A percentile compares a stretch with the other conserved stretches of the same genome.
Evolutionary conservation across 2,329 filamentous ascomycete species (phyloP).

Genomic region (Didymella pinodella): DNA sequence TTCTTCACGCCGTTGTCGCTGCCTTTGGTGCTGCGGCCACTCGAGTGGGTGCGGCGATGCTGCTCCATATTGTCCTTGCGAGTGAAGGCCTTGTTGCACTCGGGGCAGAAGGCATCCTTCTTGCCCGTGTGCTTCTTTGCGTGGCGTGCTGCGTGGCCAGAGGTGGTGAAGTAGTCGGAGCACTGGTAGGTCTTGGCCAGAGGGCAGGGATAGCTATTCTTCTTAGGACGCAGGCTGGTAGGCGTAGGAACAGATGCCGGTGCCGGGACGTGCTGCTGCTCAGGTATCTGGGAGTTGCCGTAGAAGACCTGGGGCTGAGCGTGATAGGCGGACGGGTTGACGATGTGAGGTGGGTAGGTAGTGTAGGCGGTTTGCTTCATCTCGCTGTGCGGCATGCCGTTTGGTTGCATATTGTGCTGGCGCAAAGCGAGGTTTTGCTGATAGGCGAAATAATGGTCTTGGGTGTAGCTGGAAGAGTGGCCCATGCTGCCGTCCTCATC

Average conservation of each 20-base stretch:
- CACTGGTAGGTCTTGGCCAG: slow-evolving; percentile 75
- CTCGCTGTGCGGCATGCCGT: slow-evolving; percentile 14
- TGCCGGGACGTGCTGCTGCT: slow-evolving; percentile 39
- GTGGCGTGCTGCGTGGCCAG: slow-evolving; percentile 83
- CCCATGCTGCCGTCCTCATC: no score
- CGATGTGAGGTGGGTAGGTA: slow-evolving; percentile 37
- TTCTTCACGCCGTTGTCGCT: slow-evolving; percentile 50
- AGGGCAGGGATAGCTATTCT: slow-evolving; percentile 78
- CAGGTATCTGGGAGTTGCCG: slow-evolving; percentile 27
- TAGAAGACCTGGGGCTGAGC: slow-evolving; percentile 26
- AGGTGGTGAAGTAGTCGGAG: slow-evolving; percentile 83
- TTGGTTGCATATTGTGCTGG: slow-evolving; percentile 18
- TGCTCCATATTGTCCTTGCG: slow-evolving; percentile 90
- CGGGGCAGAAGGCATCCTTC: slow-evolving; percentile 74
- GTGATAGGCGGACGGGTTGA: slow-evolving; percentile 38
- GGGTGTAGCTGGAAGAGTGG: slow-evolving; percentile 40
- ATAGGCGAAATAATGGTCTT: slow-evolving; percentile 39
- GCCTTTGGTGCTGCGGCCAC: slow-evolving; percentile 54
- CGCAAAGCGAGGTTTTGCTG: slow-evolving; percentile 8
- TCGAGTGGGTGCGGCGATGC: slow-evolving; percentile 77
- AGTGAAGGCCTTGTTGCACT: slow-evolving; percentile 81
- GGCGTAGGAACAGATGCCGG: slow-evolving; percentile 54
- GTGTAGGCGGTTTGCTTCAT: slow-evolving; percentile 29
- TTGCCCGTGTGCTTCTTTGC: slow-evolving; percentile 85
- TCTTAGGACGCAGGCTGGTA: slow-evolving; percentile 55